These are phyloP conservation scores for Smittium culicis DNA, from an alignment of 371 early-diverging fungal genomes.

Conservation along the genomic window DNA sequence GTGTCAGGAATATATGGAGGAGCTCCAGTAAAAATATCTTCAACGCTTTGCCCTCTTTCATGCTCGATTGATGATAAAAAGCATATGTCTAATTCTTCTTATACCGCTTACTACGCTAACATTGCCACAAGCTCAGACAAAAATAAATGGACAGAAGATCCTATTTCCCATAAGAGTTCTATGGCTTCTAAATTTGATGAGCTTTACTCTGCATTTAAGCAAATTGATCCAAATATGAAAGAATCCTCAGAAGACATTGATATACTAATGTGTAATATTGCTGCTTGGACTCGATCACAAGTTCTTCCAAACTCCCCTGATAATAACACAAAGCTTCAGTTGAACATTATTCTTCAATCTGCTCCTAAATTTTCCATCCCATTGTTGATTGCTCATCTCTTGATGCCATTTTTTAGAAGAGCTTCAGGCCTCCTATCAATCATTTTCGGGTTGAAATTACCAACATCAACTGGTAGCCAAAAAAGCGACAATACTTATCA, in stretches of 20 bases:
- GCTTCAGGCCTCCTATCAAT: constrained; percentile 4
- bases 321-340: background rate
- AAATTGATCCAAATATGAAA: background rate
- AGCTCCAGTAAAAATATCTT: constrained; percentile 15
- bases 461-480: background rate
- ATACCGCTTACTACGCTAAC: background rate
- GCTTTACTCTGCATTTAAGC: background rate
- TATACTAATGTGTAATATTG: background rate
- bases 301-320: background rate
- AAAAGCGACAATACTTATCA: background rate
- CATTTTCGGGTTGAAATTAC: background rate
- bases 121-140: background rate
- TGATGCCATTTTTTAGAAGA: constrained; percentile 11
- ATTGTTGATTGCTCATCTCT: constrained; percentile 9
- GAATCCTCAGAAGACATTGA: background rate
- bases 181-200: background rate
- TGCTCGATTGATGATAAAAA: background rate
- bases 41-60: constrained; percentile 1
- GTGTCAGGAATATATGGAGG: constrained; percentile 28
- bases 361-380: background rate
- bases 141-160: constrained; percentile 10
- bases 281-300: constrained; percentile 2
- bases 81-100: background rate
- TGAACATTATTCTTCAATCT: background rate
- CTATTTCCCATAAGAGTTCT: background rate